These are phyloP conservation scores for Senecio squalidus DNA, from an alignment of 140 eudicot genomes.

Conservation along the genomic window DNA sequence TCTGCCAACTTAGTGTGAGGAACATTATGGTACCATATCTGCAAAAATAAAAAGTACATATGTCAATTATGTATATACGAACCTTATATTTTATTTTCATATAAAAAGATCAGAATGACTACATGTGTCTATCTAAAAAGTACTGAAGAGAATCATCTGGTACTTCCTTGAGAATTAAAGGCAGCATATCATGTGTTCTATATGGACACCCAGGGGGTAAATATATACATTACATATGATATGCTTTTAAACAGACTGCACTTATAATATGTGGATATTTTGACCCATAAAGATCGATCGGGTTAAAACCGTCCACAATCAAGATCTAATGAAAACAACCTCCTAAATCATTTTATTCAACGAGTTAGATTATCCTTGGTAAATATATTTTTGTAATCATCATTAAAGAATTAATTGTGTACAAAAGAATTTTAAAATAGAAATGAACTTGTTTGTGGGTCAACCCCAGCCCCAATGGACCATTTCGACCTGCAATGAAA, in stretches of 20 bases:
- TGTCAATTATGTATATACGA: not conserved
- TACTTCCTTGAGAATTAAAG: not conserved
- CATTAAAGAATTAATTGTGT: no score
- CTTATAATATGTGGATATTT: no score
- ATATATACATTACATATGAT: slow-evolving; percentile 1
- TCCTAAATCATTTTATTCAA: no score
- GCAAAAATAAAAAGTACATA: slow-evolving; percentile 12
- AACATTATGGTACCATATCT: slow-evolving; percentile 97
- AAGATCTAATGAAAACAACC: no score
- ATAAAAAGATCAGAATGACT: not conserved
- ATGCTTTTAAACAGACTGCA: slow-evolving; percentile 1
- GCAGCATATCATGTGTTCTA: not conserved
- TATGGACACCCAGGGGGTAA: not conserved
- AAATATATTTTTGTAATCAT: no score
- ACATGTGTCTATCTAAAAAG: not conserved
- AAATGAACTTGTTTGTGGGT: no score
- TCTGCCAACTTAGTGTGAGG: slow-evolving; percentile 88
- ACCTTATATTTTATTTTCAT: not conserved
- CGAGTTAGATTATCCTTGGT: no score
- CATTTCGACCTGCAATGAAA: no score
- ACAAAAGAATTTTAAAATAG: no score
- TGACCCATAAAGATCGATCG: no score
- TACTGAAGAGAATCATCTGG: not conserved
- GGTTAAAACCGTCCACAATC: no score
- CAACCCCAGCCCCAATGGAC: no score